Evolutionary conservation across 192 early-diverging fungal genomes (phyloP), one percentile per base, ranked within the genome.

Genomic region (Cladochytrium replicatum): DNA sequence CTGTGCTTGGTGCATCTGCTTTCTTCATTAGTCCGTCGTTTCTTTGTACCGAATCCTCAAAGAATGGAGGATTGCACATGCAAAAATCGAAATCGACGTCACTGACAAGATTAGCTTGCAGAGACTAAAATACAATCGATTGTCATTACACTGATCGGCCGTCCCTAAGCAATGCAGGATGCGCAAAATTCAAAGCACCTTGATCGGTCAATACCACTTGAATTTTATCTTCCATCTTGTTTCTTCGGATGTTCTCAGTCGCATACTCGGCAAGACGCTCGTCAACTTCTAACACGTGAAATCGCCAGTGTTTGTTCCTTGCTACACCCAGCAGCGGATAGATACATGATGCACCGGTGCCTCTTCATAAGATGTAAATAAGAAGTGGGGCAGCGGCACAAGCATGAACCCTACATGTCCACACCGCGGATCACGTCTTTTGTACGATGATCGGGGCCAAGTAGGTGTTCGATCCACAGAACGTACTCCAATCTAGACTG

Each of bases 41-140:
- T 7, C 82, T 75, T 29, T 90, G 82, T 17, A 67, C 63, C 4
- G 53, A 48, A 49, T 64, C 72, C 6, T 52, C 65, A 50, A 87
- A 95, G 52, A 93, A 95, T 27, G 91, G 91, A 27, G 89, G 91
- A 52, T 95, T 95, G 59, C 88, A 93, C 85, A 95, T 89, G 30
- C 74, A 77, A 46, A 95, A 93, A 22, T 69, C 52, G 49, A 54
- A 69, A 37, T 13, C 34, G 13, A 13, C 34, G 34, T 37, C 34
- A 13, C 48, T 78, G 74, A 2, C 59, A 64, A 43, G n/a, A 13
- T 25, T 65, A 57, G 21, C 28, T 50, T 48, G 41, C 37, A 17
- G 46, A 57, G 17, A 54, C 15, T 52, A 15, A 6, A 11, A 42
- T 17, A 7, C 6, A 51, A 13, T 43, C 37, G 5, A 8, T 21